phyloP scores from a whole-genome alignment of 345 rosid genomes.

The Kandelia obovata region DNA sequence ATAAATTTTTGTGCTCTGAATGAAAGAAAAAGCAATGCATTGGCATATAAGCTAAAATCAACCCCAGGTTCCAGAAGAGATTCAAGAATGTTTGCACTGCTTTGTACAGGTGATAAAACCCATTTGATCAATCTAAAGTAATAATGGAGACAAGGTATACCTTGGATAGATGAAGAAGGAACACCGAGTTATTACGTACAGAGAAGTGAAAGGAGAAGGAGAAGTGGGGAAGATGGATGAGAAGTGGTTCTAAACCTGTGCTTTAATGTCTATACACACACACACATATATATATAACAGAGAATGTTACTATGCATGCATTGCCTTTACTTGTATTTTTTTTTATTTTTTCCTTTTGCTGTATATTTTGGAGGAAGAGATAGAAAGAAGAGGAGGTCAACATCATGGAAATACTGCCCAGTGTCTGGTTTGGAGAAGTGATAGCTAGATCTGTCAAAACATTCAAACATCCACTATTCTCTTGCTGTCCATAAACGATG shows the following conservation, averaged over 20 bases:
- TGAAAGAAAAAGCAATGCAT: no score
- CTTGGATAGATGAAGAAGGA: conserved; percentile 24
- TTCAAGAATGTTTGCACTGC: no score
- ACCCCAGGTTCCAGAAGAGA: no score
- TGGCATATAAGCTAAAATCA: no score
- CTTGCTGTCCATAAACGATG: not conserved
- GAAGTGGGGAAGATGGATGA: not conserved
- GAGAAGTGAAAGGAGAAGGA: not conserved
- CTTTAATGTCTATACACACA: not conserved
- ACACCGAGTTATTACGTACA: not conserved
- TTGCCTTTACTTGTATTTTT: no score
- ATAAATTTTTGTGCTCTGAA: no score
- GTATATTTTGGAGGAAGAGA: not conserved
- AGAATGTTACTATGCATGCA: no score
- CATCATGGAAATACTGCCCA: conserved; percentile 17
- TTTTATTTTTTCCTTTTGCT: not conserved
- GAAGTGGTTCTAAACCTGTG: conserved; percentile 14
- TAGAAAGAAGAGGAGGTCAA: conserved; percentile 22
- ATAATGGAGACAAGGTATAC: conserved; percentile 8
- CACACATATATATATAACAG: no score
- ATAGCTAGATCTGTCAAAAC: conserved; percentile 6
- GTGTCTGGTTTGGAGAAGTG: conserved; percentile 25
- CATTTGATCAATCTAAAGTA: no score
- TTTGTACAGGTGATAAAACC: no score
- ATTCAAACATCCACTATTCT: not conserved